These are phyloP conservation scores for Groenewaldozyma salmanticensis DNA, from an alignment of 805 yeast species.

Conservation along the genomic window DNA sequence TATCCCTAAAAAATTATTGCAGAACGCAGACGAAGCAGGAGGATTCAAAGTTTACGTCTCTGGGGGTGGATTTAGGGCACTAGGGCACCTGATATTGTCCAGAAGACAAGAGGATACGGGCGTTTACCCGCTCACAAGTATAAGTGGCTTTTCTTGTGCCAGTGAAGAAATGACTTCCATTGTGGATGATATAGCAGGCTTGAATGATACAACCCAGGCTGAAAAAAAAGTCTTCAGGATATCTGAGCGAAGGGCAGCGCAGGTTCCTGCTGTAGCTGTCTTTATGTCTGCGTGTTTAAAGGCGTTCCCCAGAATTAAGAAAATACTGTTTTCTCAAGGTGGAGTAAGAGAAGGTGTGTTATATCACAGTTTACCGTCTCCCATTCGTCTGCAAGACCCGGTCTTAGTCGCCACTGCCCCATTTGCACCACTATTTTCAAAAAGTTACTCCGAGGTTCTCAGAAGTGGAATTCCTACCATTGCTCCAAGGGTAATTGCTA, in stretches of 20 bases:
- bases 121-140: constrained; percentile 58
- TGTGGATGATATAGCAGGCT: constrained; percentile 16
- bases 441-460: constrained; percentile 45
- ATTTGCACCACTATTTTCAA: constrained; percentile 57
- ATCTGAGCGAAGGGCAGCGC: constrained; percentile 54
- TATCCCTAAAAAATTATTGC: constrained; percentile 42
- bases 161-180: constrained; percentile 33
- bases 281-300: constrained; percentile 54
- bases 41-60: constrained; percentile 58
- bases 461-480: constrained; percentile 49
- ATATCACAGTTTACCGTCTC: constrained; percentile 49
- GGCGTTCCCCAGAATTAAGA: constrained; percentile 48
- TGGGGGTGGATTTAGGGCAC: constrained; percentile 67
- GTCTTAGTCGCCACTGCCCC: constrained; percentile 58
- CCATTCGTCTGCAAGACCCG: constrained; percentile 58
- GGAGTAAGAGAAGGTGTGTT: constrained; percentile 72
- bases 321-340: constrained; percentile 64
- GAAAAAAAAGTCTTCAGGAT: constrained; percentile 47
- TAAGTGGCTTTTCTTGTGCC: constrained; percentile 58
- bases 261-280: constrained; percentile 61
- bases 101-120: constrained; percentile 35
- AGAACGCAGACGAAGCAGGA: constrained; percentile 43
- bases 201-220: neutral
- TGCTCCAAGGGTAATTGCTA: constrained; percentile 48
- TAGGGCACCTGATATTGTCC: constrained; percentile 50